Conservation (phyloP, 2,329 filamentous ascomycete genomes). For the Pyricularia sp. region DNA sequence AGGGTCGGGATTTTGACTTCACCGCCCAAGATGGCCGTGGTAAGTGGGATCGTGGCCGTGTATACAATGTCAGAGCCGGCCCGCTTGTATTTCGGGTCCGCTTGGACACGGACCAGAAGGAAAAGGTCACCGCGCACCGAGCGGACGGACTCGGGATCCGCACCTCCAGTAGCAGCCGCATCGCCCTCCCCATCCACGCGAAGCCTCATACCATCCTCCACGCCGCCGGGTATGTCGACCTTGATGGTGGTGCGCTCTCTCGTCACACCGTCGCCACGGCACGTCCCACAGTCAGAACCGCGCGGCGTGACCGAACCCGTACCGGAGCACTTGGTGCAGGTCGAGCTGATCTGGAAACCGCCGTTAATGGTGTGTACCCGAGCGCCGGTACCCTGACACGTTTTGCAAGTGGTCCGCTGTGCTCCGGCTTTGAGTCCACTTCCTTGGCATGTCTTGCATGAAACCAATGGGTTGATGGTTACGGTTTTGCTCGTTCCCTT, state of each 20-base stretch:
- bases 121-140: constrained; percentile 81
- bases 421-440: constrained; percentile 77
- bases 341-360: constrained; percentile 92
- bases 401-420: constrained; percentile 62
- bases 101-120: constrained; percentile 80
- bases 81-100: constrained; percentile 82
- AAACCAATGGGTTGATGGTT: constrained; percentile 67
- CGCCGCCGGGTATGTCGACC: constrained; percentile 87
- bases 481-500: constrained; percentile 89
- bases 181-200: constrained; percentile 82
- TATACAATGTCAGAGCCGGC: constrained; percentile 85
- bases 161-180: constrained; percentile 65
- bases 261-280: constrained; percentile 74
- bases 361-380: constrained; percentile 83
- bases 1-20: constrained; percentile 85
- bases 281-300: constrained; percentile 72
- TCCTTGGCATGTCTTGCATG: constrained; percentile 76
- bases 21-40: constrained; percentile 85
- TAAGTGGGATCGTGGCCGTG: constrained; percentile 83
- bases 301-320: constrained; percentile 66
- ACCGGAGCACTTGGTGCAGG: constrained; percentile 74
- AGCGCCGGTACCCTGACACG: constrained; percentile 79
- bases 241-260: constrained; percentile 75
- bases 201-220: constrained; percentile 93
- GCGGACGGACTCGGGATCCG: constrained; percentile 51